Base-by-base conservation (phyloP, 225 moss, liverwort and hornwort species). In the Sphagnum tenellum region DNA sequence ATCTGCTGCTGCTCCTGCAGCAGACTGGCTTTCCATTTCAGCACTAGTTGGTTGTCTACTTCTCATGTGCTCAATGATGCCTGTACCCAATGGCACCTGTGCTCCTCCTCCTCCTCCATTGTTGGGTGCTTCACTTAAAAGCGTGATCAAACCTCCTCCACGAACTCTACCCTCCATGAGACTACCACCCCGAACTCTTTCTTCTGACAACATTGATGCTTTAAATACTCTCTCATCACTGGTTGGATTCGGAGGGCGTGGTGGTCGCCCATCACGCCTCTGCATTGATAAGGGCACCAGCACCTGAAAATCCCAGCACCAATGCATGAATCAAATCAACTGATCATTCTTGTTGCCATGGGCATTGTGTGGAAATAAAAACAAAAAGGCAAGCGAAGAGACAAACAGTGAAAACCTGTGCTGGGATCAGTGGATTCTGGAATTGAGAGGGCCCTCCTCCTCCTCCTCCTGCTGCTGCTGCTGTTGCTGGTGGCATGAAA, bases 211-310 rank as follows among this genome's bases (percentile, higher is more conserved):
- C 64, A 88, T 77, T 67, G 85, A 67, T 59, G 69, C 59, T 14
- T 72, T 79, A 70, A 79, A 79, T 61, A 79, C 83, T 67, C 86
- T 92, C 69, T 89, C 96, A 61, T 89, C 93, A 68, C 80, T 64
- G 61, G 84, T 84, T 67, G 81, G 71, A 65, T 75, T 72, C 46
- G 78, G 29, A 29, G 29, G 29, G 29, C 29, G 29, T 29, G 29
- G 29, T 29, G 29, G 90, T 61, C 88, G 87, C 68, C 90, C 82
- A 29, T 29, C 29, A 29, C 74, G 77, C 46, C 62, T 82, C 63
- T 93, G 98, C 93, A 98, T 98, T 8, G 90, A 98, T 48, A 90
- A 75, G 8, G 98, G 98, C 62, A 93, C 98, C 70, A 93, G 76
- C 50, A 93, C 98, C 82, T 85, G 72, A 61, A 61, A 52, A 29